Conservation (phyloP, 257 asterid species). For the Petrea volubilis region DNA sequence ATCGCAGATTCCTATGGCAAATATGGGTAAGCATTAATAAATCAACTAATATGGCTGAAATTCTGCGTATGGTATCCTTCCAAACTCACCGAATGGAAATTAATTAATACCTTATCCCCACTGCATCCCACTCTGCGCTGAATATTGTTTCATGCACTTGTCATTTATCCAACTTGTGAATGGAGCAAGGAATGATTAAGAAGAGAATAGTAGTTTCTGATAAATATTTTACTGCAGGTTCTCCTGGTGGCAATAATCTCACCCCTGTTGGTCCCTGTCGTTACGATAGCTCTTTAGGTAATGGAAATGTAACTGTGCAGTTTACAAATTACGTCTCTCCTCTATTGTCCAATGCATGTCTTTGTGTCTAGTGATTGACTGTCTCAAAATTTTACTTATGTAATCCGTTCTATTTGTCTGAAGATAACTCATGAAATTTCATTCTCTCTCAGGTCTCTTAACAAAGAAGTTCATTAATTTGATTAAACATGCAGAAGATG, state of each 20-base stretch:
- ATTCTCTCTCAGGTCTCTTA: constrained; percentile 64
- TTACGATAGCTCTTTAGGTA: constrained; percentile 96
- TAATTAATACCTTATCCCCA: not conserved
- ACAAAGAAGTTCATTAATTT: constrained; percentile 91
- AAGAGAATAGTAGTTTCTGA: constrained; percentile 14
- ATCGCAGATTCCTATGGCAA: constrained; percentile 50
- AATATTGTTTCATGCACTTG: not conserved
- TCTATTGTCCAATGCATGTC: not conserved
- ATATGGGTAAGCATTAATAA: constrained; percentile 59
- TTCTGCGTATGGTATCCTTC: not conserved
- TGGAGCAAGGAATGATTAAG: constrained; percentile 4
- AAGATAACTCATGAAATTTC: not conserved
- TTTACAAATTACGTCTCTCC: not conserved
- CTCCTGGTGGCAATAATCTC: constrained; percentile 73
- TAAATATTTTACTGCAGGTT: constrained; percentile 54
- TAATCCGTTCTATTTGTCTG: not conserved
- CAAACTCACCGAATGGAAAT: not conserved
- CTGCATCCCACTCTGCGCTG: not conserved
- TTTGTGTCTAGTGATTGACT: constrained; percentile 5
- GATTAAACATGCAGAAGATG: constrained; percentile 91
- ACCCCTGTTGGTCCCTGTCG: constrained; percentile 94
- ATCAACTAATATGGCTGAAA: not conserved
- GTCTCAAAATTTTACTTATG: not conserved
- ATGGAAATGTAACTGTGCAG: constrained; percentile 13
- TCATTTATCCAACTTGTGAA: constrained; percentile 11